Evolutionary conservation across 2,329 filamentous ascomycete genomes (phyloP), one percentile per base, ranked within the genome.

Genomic region (Trichoderma harzianum): DNA sequence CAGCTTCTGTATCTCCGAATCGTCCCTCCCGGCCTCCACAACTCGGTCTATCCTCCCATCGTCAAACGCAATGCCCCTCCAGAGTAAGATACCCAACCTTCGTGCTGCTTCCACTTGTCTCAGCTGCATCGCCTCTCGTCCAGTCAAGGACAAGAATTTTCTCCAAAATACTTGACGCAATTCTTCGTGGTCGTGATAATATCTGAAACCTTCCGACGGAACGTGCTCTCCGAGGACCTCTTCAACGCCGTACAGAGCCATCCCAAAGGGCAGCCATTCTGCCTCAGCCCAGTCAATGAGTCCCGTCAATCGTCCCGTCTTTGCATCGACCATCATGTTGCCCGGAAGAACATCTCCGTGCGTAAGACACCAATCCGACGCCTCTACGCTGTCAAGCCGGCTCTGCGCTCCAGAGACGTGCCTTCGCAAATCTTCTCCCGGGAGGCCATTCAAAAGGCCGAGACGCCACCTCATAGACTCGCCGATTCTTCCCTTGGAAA

Each of bases 271-370:
- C 10, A 90, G 77, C 72, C 81, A 84, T 76, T 91, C 89, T 0
- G 86, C 88, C 76, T 92, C 90, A 0, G 88, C 87, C 90, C 89
- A 92, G 76, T 92, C 90, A 0, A 92, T 82, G 1, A 91, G 72
- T 1, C 89, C 90, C 0, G 76, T 81, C 8, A 91, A 76, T 3
- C 75, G 69, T 68, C 86, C 86, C 0, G 82, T 82, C 1, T 78
- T 70, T 0, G 79, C 75, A 67, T 84, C 79, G 0, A 90, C 82
- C 76, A 91, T 83, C 57, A 91, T 83, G 72, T 91, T 91, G 2
- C 83, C 82, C 0, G 87, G 82, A 0, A 89, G 79, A 6, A 91
- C 79, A 75, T 92, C 90, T 0, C 89, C 89, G 69, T 91, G 89
- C 7, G 85, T 90, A 12, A 91, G 77, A 5, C 86, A 84, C 80